A percentile compares a stretch with the other conserved stretches of the same genome.
These are phyloP conservation scores for Solanum commersonii DNA, from an alignment of 257 asterid genomes.

Conservation along the genomic window DNA sequence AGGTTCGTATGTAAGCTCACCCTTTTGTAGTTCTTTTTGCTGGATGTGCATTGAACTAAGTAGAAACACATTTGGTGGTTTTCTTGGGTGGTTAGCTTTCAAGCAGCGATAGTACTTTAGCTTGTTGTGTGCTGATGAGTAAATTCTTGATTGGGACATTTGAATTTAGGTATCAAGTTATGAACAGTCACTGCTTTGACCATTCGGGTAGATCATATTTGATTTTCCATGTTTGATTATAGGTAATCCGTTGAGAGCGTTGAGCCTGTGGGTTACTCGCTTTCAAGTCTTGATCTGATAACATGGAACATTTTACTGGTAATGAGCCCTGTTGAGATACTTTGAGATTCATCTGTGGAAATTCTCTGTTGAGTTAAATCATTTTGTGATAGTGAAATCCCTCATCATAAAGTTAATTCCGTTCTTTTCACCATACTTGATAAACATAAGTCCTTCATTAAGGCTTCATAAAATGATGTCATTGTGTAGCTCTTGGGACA, in stretches of 20 bases:
- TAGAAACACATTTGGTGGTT: not conserved
- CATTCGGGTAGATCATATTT: not conserved
- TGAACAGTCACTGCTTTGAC: not conserved
- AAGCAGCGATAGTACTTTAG: not conserved
- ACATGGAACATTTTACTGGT: not conserved
- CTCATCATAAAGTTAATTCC: not conserved
- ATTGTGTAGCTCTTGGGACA: not conserved
- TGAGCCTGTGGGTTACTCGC: not conserved
- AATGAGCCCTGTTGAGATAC: not conserved
- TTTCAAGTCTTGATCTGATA: not conserved
- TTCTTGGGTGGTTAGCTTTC: not conserved
- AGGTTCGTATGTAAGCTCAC: constrained; percentile 32
- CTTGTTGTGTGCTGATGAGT: not conserved
- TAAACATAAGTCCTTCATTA: not conserved
- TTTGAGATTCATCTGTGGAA: not conserved
- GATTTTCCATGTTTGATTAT: not conserved
- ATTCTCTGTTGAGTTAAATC: not conserved
- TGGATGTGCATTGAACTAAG: not conserved
- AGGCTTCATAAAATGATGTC: not conserved
- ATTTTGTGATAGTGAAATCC: not conserved
- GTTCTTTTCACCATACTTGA: not conserved
- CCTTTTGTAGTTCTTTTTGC: not conserved
- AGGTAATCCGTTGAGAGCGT: not conserved
- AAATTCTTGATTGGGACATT: not conserved
- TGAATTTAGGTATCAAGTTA: not conserved